These are phyloP conservation scores for Phytopythium kandeliae DNA, from an alignment of 352 stramenopile genomes.

Conservation along the genomic window DNA sequence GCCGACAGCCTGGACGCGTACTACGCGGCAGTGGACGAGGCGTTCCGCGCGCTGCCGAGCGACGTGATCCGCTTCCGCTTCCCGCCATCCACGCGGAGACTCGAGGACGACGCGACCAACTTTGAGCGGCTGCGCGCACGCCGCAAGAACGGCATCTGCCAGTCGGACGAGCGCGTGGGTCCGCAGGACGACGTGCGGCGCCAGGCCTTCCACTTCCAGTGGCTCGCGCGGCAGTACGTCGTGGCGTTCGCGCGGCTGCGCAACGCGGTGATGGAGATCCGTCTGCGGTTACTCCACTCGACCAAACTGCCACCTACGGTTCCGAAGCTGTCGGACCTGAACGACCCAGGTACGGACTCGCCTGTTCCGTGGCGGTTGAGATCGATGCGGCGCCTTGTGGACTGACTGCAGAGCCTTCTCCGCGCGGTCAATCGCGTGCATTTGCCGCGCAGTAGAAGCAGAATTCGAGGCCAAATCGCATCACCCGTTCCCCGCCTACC, in stretches of 20 bases:
- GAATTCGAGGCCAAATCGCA: slow-evolving; percentile 83
- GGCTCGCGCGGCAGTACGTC: slow-evolving; percentile 59
- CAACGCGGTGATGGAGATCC: slow-evolving; percentile 43
- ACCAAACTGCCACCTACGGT: slow-evolving; percentile 17
- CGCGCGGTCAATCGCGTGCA: background rate
- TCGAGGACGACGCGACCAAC: slow-evolving; percentile 56
- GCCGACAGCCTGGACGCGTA: slow-evolving; percentile 39
- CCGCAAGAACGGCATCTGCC: slow-evolving; percentile 10
- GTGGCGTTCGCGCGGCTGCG: slow-evolving; percentile 48
- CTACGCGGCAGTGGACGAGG: slow-evolving; percentile 47
- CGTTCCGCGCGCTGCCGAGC: slow-evolving; percentile 45
- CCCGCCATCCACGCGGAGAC: slow-evolving; percentile 27
- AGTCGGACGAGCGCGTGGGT: slow-evolving; percentile 11
- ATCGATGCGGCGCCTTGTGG: background rate
- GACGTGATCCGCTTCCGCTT: slow-evolving; percentile 70
- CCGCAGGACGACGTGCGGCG: slow-evolving; percentile 33
- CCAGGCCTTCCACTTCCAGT: slow-evolving; percentile 67
- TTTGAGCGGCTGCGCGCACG: slow-evolving; percentile 29
- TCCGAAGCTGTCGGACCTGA: slow-evolving; percentile 39
- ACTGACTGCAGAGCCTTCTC: slow-evolving; percentile 1
- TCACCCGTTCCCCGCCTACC: slow-evolving; percentile 66
- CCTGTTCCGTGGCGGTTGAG: background rate
- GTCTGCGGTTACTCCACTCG: slow-evolving; percentile 33
- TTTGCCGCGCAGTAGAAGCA: slow-evolving; percentile 63
- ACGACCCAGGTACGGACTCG: slow-evolving; percentile 39